Conservation (phyloP, 2,329 filamentous ascomycete genomes). For the Huntiella savannae region DNA sequence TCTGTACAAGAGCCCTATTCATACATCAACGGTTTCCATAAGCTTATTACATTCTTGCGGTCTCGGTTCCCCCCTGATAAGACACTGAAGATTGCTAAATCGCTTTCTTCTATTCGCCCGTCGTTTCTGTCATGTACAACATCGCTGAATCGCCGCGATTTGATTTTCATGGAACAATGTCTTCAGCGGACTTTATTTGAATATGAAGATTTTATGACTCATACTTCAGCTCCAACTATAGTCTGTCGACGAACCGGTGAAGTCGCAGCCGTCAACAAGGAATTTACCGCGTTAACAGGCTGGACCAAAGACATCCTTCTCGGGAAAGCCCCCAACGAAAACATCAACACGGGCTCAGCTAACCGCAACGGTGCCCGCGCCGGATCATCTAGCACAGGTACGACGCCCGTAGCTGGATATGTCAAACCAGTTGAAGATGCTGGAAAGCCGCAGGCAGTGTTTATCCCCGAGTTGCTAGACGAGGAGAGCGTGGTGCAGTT, state of each 20-base stretch:
- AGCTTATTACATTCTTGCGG: conserved; percentile 61
- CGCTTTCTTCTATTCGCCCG: conserved; percentile 73
- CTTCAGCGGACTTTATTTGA: conserved; percentile 85
- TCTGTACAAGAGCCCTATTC: conserved; percentile 80
- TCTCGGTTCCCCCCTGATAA: conserved; percentile 61
- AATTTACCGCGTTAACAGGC: conserved; percentile 87
- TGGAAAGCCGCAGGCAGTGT: conserved; percentile 54
- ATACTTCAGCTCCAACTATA: conserved; percentile 75
- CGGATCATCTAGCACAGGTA: conserved; percentile 18
- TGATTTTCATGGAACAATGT: conserved; percentile 95
- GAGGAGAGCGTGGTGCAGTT: conserved; percentile 87
- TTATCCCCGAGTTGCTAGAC: conserved; percentile 80
- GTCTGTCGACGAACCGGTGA: conserved; percentile 85
- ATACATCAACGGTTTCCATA: conserved; percentile 80
- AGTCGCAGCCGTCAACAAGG: conserved; percentile 86
- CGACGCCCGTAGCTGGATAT: conserved; percentile 27
- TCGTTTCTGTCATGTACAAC: conserved; percentile 85
- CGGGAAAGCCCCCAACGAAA: conserved; percentile 71
- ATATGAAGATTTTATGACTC: conserved; percentile 80
- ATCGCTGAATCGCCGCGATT: conserved; percentile 69
- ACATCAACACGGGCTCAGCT: conserved; percentile 54
- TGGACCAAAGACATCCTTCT: conserved; percentile 83
- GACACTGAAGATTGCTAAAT: conserved; percentile 66
- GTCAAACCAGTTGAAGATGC: conserved; percentile 17
- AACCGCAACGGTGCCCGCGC: conserved; percentile 19